Conservation (phyloP, 2,329 filamentous ascomycete genomes). For the Trichoderma breve region DNA sequence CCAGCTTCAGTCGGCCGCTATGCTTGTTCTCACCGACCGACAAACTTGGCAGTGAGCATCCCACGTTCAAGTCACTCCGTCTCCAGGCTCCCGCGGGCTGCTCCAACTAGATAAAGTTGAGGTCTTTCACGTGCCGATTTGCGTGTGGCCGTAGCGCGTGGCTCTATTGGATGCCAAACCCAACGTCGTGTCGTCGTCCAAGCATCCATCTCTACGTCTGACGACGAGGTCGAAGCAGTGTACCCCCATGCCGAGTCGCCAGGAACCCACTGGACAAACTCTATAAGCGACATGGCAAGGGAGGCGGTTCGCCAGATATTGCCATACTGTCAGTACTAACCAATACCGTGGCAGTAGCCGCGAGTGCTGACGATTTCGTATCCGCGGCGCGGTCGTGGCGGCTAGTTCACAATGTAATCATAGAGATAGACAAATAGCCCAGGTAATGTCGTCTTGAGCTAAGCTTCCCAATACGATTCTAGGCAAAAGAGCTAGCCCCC, state of each 20-base stretch:
- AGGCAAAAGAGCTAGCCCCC: neutral
- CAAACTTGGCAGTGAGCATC: neutral
- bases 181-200: neutral
- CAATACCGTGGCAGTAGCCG: neutral
- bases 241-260: neutral
- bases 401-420: slow-evolving; percentile 2
- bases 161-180: neutral
- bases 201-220: neutral
- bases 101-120: neutral
- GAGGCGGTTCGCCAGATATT: neutral
- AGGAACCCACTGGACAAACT: neutral
- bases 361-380: neutral
- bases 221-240: neutral
- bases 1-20: neutral
- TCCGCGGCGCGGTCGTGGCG: slow-evolving; percentile 11
- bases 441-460: neutral
- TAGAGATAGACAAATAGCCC: neutral
- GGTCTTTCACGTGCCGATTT: neutral
- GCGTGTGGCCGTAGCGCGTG: neutral
- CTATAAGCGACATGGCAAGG: neutral
- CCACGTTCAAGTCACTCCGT: neutral
- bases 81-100: neutral
- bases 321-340: neutral
- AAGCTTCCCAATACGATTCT: neutral
- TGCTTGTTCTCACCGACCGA: neutral